Conservation (phyloP, 768 basidiomycete species). For the Tulasnella calospora region DNA sequence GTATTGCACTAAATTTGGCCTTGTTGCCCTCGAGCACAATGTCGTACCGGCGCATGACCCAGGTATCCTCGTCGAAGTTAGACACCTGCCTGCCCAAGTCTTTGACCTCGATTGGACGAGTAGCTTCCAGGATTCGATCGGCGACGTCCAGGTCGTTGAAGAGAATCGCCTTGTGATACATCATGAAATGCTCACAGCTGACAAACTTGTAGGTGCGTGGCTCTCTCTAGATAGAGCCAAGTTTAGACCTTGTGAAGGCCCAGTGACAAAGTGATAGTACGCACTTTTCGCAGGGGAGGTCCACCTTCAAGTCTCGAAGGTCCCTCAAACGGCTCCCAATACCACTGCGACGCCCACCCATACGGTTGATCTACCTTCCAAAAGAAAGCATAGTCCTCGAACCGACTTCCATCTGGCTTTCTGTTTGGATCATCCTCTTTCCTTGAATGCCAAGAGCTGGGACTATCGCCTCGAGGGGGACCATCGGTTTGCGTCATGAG, state of each 20-base stretch:
- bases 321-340: constrained; percentile 44
- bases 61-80: constrained; percentile 47
- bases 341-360: constrained; percentile 41
- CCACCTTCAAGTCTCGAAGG: constrained; percentile 5
- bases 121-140: constrained; percentile 42
- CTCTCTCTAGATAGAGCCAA: not conserved
- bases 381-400: constrained; percentile 16
- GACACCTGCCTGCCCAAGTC: constrained; percentile 49
- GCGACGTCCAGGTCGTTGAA: constrained; percentile 48
- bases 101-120: constrained; percentile 47
- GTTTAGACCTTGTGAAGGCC: not conserved
- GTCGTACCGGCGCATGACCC: constrained; percentile 44
- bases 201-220: constrained; percentile 35
- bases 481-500: not conserved
- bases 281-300: not conserved
- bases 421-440: not conserved
- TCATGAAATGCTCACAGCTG: constrained; percentile 61
- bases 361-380: constrained; percentile 25
- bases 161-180: constrained; percentile 56
- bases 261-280: not conserved
- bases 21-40: constrained; percentile 54
- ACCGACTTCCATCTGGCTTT: not conserved
- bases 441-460: not conserved
- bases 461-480: not conserved
- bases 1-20: constrained; percentile 53